Percentiles rank a stretch among this genome's conserved stretches.
These are phyloP conservation scores for Ballota nigra DNA, from an alignment of 257 asterid species.

Conservation along the genomic window DNA sequence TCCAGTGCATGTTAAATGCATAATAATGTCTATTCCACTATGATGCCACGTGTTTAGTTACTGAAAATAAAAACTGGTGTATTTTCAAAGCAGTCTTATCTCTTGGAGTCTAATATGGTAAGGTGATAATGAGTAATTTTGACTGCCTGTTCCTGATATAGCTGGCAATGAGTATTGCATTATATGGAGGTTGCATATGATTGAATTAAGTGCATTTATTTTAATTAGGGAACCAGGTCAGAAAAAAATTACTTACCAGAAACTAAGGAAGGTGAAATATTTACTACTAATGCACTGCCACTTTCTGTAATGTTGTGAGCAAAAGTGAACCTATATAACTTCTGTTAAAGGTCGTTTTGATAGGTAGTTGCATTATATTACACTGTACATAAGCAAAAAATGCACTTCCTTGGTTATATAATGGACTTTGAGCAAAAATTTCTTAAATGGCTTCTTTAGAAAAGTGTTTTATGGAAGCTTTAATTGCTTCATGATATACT, in stretches of 20 bases:
- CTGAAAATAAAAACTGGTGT: not conserved
- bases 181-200: not conserved
- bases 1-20: not conserved
- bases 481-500: not conserved
- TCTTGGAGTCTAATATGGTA: conserved; percentile 1
- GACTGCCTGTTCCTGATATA: not conserved
- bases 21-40: not conserved
- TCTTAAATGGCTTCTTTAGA: not conserved
- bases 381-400: not conserved
- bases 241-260: not conserved
- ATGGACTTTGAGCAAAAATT: not conserved
- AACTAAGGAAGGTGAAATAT: not conserved
- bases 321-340: not conserved
- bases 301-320: not conserved
- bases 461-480: not conserved
- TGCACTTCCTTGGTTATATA: not conserved
- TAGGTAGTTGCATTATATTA: not conserved
- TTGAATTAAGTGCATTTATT: conserved; percentile 8
- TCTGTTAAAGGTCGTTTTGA: not conserved
- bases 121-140: not conserved
- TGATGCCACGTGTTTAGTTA: not conserved
- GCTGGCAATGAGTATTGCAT: conserved; percentile 8
- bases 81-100: not conserved
- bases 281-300: not conserved
- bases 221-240: not conserved